Percentiles rank a stretch among this genome's conserved stretches.
These are phyloP conservation scores for Tolypocladium ophioglossoides DNA, from an alignment of 2,329 filamentous ascomycete species.

Conservation along the genomic window DNA sequence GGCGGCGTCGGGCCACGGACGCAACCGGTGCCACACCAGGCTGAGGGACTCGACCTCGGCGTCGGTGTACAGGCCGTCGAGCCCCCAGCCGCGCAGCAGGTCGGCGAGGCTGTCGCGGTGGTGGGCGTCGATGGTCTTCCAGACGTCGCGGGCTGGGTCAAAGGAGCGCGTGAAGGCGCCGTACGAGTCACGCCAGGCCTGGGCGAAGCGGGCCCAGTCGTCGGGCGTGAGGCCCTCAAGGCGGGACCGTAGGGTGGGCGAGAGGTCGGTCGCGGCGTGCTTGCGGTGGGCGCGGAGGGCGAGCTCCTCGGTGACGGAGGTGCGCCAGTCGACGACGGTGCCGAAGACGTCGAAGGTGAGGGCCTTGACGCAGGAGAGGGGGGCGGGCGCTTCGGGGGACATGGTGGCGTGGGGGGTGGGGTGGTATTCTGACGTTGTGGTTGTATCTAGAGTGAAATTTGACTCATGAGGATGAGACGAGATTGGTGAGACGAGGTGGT, in stretches of 20 bases:
- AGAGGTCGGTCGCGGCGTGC: slow-evolving; percentile 31
- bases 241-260: slow-evolving; percentile 33
- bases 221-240: slow-evolving; percentile 39
- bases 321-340: slow-evolving; percentile 72
- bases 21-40: slow-evolving; percentile 61
- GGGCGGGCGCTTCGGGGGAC: slow-evolving; percentile 15
- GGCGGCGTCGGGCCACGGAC: slow-evolving; percentile 56
- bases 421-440: background rate
- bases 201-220: slow-evolving; percentile 55
- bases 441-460: background rate
- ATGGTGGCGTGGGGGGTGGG: slow-evolving; percentile 8
- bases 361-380: slow-evolving; percentile 35
- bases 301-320: slow-evolving; percentile 52
- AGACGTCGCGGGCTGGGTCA: slow-evolving; percentile 35
- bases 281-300: slow-evolving; percentile 36
- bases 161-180: slow-evolving; percentile 45
- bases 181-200: slow-evolving; percentile 61
- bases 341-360: slow-evolving; percentile 71
- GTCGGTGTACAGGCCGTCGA: slow-evolving; percentile 50
- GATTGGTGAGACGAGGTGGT: no score
- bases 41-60: slow-evolving; percentile 54
- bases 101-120: slow-evolving; percentile 51
- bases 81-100: slow-evolving; percentile 44
- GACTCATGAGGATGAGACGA: background rate
- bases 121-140: slow-evolving; percentile 64